Conservation (phyloP, 768 basidiomycete genomes). For the Termitomyces sp. region DNA sequence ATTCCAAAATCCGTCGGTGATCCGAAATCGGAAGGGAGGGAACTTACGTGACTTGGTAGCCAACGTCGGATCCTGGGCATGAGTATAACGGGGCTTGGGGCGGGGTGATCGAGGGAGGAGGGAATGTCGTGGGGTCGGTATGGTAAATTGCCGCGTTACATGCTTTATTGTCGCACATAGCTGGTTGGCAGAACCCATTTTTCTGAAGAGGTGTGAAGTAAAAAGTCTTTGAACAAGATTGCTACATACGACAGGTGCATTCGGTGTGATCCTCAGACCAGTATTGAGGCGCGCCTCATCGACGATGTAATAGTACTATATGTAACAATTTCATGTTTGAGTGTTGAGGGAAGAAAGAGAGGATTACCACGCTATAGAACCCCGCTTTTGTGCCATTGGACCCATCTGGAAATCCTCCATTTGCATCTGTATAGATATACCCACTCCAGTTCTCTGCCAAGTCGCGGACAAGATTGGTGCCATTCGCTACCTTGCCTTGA, state of each 20-base stretch:
- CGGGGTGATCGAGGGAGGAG: conserved; percentile 11
- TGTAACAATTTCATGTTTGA: neutral
- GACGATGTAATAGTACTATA: conserved; percentile 26
- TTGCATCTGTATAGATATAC: conserved; percentile 21
- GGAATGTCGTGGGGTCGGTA: conserved; percentile 18
- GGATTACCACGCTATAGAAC: conserved; percentile 19
- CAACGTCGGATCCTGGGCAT: conserved; percentile 15
- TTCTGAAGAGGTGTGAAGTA: neutral
- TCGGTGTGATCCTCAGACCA: conserved; percentile 24
- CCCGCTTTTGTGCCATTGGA: conserved; percentile 20
- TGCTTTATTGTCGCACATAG: conserved; percentile 15
- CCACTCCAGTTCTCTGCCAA: conserved; percentile 18
- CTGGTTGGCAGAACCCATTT: conserved; percentile 16
- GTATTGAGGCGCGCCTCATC: conserved; percentile 25
- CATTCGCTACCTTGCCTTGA: conserved; percentile 5
- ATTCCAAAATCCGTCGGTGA: neutral
- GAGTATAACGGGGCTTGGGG: conserved; percentile 15
- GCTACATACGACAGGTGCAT: conserved; percentile 14
- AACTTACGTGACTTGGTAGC: conserved; percentile 20
- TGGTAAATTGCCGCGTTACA: conserved; percentile 15
- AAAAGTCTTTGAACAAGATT: neutral
- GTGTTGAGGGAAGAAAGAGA: neutral
- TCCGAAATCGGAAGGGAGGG: neutral
- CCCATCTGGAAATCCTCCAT: conserved; percentile 19
- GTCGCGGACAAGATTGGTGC: conserved; percentile 1